Percentiles rank a stretch among this genome's conserved stretches.
Evolutionary conservation across 2,329 filamentous ascomycete genomes (phyloP).

Genomic region (Botrytis galanthina): DNA sequence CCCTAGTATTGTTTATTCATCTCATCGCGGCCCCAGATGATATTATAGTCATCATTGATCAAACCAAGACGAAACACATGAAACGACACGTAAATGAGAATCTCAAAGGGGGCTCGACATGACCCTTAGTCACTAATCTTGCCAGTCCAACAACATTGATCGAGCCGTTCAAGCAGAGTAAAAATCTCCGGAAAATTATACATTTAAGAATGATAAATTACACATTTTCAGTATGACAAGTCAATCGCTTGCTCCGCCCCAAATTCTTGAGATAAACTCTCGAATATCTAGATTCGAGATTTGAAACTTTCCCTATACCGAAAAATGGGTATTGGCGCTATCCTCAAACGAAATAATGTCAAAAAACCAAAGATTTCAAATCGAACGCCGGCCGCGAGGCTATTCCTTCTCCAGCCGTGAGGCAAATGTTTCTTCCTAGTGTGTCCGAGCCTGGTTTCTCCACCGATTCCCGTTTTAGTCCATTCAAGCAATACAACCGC

Average conservation of each 20-base stretch:
- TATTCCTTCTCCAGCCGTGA: constrained; percentile 20
- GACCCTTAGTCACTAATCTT: not conserved
- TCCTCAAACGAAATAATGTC: constrained; percentile 9
- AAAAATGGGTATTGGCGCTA: not conserved
- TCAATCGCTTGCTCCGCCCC: not conserved
- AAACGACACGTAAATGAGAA: not conserved
- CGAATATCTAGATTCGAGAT: not conserved
- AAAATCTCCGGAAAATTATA: not conserved
- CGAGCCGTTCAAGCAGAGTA: not conserved
- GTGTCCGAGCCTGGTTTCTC: constrained; percentile 7
- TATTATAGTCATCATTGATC: not conserved
- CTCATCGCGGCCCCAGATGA: not conserved
- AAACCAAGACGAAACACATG: not conserved
- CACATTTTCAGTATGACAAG: not conserved
- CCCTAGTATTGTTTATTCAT: not conserved
- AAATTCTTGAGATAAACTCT: not conserved
- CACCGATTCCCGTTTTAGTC: not conserved
- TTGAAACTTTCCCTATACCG: not conserved
- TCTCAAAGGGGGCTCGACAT: not conserved
- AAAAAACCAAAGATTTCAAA: not conserved
- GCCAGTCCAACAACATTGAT: not conserved
- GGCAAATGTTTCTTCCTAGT: constrained; percentile 12
- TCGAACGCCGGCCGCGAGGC: constrained; percentile 22
- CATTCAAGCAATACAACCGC: not conserved
- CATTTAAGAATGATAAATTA: not conserved